Percentiles rank a stretch among this genome's conserved stretches.
These are phyloP conservation scores for Centella asiatica DNA, from an alignment of 129 eudicot genomes.

Conservation along the genomic window DNA sequence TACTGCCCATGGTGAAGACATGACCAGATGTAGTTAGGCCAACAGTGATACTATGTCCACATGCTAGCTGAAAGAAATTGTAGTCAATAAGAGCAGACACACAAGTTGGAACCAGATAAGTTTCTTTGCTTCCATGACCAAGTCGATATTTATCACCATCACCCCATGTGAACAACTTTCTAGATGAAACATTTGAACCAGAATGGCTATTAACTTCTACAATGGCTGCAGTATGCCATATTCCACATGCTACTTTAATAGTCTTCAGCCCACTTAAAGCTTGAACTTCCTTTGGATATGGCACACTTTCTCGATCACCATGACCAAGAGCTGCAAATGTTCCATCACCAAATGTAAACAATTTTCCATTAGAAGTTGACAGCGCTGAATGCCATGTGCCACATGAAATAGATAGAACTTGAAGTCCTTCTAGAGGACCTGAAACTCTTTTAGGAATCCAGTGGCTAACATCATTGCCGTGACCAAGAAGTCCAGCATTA, in stretches of 20 bases:
- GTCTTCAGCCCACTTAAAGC: constrained; percentile 89
- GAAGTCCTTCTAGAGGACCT: constrained; percentile 91
- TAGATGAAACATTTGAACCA: constrained; percentile 7
- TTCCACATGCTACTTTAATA: constrained; percentile 89
- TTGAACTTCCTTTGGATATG: constrained; percentile 87
- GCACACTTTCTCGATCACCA: constrained; percentile 59
- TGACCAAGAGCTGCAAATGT: constrained; percentile 96
- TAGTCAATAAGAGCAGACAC: constrained; percentile 15
- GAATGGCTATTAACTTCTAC: constrained; percentile 15
- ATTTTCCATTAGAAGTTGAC: constrained; percentile 89
- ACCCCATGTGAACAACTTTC: constrained; percentile 24
- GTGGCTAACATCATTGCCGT: constrained; percentile 90
- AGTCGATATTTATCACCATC: constrained; percentile 23
- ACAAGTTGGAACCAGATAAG: constrained; percentile 18
- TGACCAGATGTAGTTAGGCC: constrained; percentile 21
- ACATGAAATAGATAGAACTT: constrained; percentile 84
- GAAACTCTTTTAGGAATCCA: constrained; percentile 92
- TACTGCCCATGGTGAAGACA: constrained; percentile 24
- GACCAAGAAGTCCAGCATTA: constrained; percentile 90
- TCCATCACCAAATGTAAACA: constrained; percentile 93
- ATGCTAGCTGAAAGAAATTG: constrained; percentile 18
- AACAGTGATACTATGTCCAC: constrained; percentile 25
- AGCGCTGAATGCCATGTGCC: constrained; percentile 98
- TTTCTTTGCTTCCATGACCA: constrained; percentile 23
- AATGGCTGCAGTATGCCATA: constrained; percentile 98